Evolutionary conservation across 1,284 basidiomycete genomes (phyloP).

Genomic region (Phellinidium pouzarii): DNA sequence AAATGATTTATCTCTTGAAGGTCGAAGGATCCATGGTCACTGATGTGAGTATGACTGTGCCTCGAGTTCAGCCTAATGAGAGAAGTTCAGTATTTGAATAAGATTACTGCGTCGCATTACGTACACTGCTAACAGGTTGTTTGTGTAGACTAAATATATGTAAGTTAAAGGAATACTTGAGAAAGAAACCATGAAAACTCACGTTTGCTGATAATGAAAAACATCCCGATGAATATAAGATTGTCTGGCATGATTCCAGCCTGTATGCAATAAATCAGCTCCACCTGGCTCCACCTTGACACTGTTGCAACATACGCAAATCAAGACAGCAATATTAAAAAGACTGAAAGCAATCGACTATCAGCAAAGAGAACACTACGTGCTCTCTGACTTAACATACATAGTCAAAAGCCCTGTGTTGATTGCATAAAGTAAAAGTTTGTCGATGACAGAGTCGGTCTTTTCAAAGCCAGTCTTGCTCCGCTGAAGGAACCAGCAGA

Average conservation of each 20-base stretch:
- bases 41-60: background rate
- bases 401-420: conserved; percentile 9
- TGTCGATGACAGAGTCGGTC: conserved; percentile 11
- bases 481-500: conserved; percentile 5
- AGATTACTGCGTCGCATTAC: background rate
- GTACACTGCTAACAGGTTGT: conserved; percentile 9
- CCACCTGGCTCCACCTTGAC: background rate
- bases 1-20: background rate
- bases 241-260: conserved; percentile 7
- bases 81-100: background rate
- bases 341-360: background rate
- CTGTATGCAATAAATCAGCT: background rate
- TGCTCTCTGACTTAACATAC: background rate
- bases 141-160: conserved; percentile 3
- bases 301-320: conserved; percentile 2
- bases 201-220: conserved; percentile 12
- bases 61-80: conserved; percentile 6
- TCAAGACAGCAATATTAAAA: conserved; percentile 7
- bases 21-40: background rate
- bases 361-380: background rate
- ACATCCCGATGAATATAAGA: conserved; percentile 8
- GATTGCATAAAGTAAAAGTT: conserved; percentile 7
- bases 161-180: background rate
- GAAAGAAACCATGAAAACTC: background rate
- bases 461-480: conserved; percentile 10